Percentiles rank a stretch among this genome's conserved stretches.
These are phyloP conservation scores for Pseudopithomyces maydicus DNA, from an alignment of 2,329 filamentous ascomycete genomes.

Conservation along the genomic window DNA sequence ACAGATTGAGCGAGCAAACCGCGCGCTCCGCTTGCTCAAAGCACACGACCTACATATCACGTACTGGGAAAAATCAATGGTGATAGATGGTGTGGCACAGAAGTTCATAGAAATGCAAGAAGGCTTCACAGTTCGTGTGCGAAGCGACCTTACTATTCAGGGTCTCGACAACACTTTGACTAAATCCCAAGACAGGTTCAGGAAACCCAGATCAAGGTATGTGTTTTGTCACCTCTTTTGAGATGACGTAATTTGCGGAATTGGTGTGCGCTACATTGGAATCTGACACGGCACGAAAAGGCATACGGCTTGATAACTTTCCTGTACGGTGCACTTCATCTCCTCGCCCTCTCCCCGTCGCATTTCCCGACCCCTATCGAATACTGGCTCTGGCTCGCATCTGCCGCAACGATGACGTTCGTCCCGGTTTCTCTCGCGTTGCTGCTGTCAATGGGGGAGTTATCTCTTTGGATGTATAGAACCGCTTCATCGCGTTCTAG, in stretches of 20 bases:
- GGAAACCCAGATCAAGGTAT: constrained; percentile 1
- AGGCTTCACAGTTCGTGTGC: constrained; percentile 1
- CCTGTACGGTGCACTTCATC: constrained; percentile 31
- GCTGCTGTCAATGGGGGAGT: no score
- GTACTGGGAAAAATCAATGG: background rate
- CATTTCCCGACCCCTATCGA: background rate
- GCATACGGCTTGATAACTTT: background rate
- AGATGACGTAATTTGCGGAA: no score
- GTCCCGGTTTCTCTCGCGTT: background rate
- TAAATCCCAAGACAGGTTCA: constrained; percentile 19
- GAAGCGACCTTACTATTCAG: constrained; percentile 17
- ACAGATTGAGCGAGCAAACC: constrained; percentile 11
- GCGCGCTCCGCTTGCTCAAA: constrained; percentile 7
- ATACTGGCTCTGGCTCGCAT: background rate
- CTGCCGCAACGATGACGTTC: background rate
- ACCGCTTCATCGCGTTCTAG: no score
- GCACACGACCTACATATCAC: constrained; percentile 3
- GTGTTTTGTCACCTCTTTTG: background rate
- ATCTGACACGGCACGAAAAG: background rate
- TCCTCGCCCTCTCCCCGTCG: constrained; percentile 11
- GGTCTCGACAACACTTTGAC: constrained; percentile 4
- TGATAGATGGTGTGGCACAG: background rate
- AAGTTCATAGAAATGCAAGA: background rate
- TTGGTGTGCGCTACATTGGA: no score
- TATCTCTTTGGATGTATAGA: no score